phyloP scores from a whole-genome alignment of 495 filamentous ascomycete species.

The Aspergillus incahuasiensis region DNA sequence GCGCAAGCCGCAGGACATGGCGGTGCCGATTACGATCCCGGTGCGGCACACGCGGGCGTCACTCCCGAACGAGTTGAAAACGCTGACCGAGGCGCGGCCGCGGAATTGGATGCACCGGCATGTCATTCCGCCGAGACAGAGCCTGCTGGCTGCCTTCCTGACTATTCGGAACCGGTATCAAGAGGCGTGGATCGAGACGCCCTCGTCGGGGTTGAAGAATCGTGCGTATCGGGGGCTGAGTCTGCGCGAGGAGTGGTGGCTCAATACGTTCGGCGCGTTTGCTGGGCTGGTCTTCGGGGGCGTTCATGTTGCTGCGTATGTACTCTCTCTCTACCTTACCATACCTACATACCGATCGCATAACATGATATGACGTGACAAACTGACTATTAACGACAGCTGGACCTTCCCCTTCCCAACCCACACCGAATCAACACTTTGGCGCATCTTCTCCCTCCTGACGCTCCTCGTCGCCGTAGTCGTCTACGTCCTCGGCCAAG shows the following conservation, averaged over 20 bases:
- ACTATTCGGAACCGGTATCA: too few species aligned
- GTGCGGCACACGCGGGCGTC: background rate
- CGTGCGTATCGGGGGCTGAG: background rate
- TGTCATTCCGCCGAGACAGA: background rate
- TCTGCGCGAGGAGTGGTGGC: background rate
- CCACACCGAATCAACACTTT: background rate
- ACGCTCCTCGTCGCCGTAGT: background rate
- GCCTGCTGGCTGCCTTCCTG: too few species aligned
- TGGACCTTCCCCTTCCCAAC: background rate
- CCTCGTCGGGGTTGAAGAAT: background rate
- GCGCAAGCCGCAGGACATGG: conserved; percentile 12
- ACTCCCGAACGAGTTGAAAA: background rate
- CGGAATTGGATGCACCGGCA: background rate
- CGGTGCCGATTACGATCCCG: background rate
- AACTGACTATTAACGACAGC: background rate
- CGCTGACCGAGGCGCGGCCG: background rate
- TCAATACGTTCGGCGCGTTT: background rate
- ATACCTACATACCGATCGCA: too few species aligned
- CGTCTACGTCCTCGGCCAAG: background rate
- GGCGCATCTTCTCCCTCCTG: background rate
- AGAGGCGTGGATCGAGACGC: background rate
- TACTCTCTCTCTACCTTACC: background rate
- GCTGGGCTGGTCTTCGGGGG: background rate
- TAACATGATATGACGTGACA: background rate
- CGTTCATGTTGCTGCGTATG: background rate